Conservation (phyloP, 129 eudicot species). For the Artemisia annua region DNA sequence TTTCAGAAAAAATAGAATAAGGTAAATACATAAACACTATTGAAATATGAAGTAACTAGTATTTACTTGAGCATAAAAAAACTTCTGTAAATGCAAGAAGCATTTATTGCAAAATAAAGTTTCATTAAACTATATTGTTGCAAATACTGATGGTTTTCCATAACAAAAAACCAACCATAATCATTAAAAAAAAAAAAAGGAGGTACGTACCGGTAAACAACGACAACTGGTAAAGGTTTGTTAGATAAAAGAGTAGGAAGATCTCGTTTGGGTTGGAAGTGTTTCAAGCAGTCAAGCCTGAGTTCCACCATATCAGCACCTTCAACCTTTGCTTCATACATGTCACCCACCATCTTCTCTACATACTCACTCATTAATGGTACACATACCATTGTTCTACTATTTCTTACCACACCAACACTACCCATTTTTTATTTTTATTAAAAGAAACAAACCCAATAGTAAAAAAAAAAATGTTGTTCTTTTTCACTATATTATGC, state of each 20-base stretch:
- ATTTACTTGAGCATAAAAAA: no score
- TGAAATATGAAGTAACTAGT: no score
- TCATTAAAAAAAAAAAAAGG: neutral
- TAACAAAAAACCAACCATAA: no score
- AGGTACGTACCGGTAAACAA: slow-evolving; percentile 47
- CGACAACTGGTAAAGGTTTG: slow-evolving; percentile 54
- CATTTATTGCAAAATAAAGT: neutral
- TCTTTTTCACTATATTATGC: neutral
- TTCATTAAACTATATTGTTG: no score
- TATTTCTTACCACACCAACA: slow-evolving; percentile 43
- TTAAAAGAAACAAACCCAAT: neutral
- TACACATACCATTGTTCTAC: slow-evolving; percentile 62
- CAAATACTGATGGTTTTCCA: no score
- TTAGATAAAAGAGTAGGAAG: slow-evolving; percentile 39
- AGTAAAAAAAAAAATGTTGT: neutral
- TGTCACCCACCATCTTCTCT: slow-evolving; percentile 53
- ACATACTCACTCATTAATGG: slow-evolving; percentile 52
- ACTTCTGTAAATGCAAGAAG: neutral
- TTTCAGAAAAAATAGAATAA: no score
- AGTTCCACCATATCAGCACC: slow-evolving; percentile 75
- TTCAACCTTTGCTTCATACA: slow-evolving; percentile 55
- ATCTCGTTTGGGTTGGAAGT: slow-evolving; percentile 35
- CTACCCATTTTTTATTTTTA: slow-evolving; percentile 40
- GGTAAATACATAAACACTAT: no score
- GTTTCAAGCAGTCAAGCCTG: slow-evolving; percentile 49